Evolutionary conservation across 352 stramenopile genomes (phyloP), one percentile per base, ranked within the genome.

Genomic region (Saprolegnia parasitica): DNA sequence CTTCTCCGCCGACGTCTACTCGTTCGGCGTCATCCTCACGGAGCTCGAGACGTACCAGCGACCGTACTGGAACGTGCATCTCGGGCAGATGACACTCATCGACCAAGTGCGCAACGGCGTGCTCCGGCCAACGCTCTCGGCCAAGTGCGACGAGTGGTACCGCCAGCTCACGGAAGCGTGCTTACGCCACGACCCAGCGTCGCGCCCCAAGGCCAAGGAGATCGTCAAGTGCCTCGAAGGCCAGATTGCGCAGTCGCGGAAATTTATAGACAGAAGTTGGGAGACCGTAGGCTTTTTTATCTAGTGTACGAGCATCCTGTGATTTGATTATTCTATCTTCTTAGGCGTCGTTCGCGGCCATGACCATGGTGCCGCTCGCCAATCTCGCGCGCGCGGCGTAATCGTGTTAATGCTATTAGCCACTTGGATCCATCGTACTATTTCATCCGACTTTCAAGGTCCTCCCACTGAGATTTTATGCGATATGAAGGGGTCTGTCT

Each of bases 11-110:
- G 65, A 71, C 46, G 65, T 71, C 24, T 71, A 71, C 42, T 63
- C 65, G 23, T 65, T 71, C 26, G 65, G 65, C 13, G 46, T 65
- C 32, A 49, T 71, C 54, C 65, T 71, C 24, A 65, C 49, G 40
- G 65, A 71, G 39, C 37, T 71, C 4, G 47, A 57, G 35, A 71
- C 47, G 18, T 49, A 24, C 56, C 20, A 52, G 35, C 35, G 40
- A 10, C 56, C 56, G n/a, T 64, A 64, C 40, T 35, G 24, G 35
- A 60, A 60, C 35, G 24, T 60, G 3, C 24, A 60, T 26, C 20
- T 60, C 11, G 52, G 52, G 24, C 24, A 60, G 35, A 60, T 35
- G 24, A 60, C 52, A 9, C 35, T 60, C 24, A 60, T 60, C 35
- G 52, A 60, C 8, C 52, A 60, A 16, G 52, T 60, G 24, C 52